Percentiles rank a stretch among this genome's conserved stretches.
Conservation (phyloP, 2,329 filamentous ascomycete species). For the Fusarium sp. region DNA sequence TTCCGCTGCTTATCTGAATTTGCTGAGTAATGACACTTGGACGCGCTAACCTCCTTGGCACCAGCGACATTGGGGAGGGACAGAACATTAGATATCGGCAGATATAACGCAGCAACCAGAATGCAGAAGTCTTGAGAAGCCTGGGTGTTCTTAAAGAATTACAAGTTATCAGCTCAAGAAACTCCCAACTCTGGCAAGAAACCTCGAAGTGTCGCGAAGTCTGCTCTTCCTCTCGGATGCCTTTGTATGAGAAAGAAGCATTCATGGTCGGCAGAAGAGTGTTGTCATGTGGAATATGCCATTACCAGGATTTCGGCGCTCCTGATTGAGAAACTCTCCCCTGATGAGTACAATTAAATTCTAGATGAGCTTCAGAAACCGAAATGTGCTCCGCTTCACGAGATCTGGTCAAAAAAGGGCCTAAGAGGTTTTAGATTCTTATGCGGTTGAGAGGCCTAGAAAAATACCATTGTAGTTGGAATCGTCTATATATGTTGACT, state of each 20-base stretch:
- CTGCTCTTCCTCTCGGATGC: not conserved
- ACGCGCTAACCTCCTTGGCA: not conserved
- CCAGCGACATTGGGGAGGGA: no score
- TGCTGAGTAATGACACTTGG: not conserved
- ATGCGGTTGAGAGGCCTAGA: no score
- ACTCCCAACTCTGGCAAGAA: not conserved
- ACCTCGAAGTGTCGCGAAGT: not conserved
- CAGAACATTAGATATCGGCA: no score
- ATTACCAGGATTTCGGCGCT: not conserved
- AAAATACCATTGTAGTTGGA: no score
- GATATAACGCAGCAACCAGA: no score
- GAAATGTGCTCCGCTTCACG: not conserved
- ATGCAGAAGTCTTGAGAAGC: no score
- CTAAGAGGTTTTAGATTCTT: no score
- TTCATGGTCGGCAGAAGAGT: no score
- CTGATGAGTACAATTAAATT: not conserved
- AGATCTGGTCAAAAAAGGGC: not conserved
- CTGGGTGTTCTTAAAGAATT: no score
- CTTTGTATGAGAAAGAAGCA: not conserved
- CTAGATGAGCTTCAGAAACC: not conserved
- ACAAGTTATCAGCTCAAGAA: not conserved
- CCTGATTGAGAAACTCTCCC: not conserved
- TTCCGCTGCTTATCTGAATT: not conserved
- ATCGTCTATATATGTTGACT: no score
- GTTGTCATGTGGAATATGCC: not conserved